phyloP scores from a whole-genome alignment of 2,329 filamentous ascomycete genomes.

The Hymenotorrendiella dingleyae region DNA sequence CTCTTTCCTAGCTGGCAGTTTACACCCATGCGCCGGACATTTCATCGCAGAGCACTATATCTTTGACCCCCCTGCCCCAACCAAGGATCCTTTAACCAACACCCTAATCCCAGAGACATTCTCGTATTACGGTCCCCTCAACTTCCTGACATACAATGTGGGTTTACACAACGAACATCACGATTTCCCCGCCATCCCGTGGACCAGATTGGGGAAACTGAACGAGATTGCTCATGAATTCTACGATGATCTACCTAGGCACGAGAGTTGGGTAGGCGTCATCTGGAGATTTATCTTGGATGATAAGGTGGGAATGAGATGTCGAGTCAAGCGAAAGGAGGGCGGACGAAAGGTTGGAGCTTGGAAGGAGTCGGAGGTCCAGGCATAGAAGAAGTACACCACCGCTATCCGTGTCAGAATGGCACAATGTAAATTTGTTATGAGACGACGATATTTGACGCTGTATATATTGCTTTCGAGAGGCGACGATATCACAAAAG shows the following conservation, averaged over 20 bases:
- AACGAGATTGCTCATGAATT: slow-evolving; percentile 82
- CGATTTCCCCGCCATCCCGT: slow-evolving; percentile 94
- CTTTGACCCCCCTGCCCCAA: slow-evolving; percentile 53
- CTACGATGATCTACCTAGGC: slow-evolving; percentile 79
- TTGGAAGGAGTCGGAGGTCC: slow-evolving; percentile 66
- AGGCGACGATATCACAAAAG: too few relatives aligned
- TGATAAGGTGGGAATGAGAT: slow-evolving; percentile 81
- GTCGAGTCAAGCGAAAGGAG: slow-evolving; percentile 85
- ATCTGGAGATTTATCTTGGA: slow-evolving; percentile 96
- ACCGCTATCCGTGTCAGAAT: too few relatives aligned
- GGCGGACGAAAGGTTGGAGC: slow-evolving; percentile 59
- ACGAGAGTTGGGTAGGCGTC: slow-evolving; percentile 86
- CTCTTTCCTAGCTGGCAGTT: slow-evolving; percentile 86
- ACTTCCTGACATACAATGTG: slow-evolving; percentile 93
- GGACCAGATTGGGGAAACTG: slow-evolving; percentile 76
- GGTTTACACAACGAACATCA: slow-evolving; percentile 98
- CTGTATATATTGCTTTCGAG: too few relatives aligned
- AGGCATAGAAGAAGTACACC: slow-evolving; percentile 45
- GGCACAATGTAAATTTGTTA: too few relatives aligned
- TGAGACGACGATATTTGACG: too few relatives aligned
- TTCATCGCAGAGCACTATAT: slow-evolving; percentile 98
- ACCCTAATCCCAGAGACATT: slow-evolving; percentile 81
- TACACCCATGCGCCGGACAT: slow-evolving; percentile 92
- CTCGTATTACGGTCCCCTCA: slow-evolving; percentile 91
- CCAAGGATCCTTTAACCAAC: slow-evolving; percentile 48